A percentile compares a stretch with the other conserved stretches of the same genome.
These are phyloP conservation scores for Aureobasidium namibiae DNA, from an alignment of 2,329 filamentous ascomycete genomes.

Conservation along the genomic window DNA sequence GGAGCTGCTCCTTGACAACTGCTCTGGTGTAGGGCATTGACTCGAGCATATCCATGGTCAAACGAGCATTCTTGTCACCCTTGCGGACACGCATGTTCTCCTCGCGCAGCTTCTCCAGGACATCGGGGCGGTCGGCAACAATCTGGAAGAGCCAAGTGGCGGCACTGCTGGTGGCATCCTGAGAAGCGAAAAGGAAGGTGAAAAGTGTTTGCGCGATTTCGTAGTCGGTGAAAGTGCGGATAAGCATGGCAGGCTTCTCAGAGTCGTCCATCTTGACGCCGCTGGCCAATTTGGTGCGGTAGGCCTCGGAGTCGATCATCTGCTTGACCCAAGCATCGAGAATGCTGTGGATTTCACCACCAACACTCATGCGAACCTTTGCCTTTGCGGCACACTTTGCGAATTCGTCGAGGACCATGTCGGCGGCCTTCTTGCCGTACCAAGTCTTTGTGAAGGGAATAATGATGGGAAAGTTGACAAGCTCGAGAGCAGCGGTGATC, in stretches of 20 bases:
- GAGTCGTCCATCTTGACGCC: constrained; percentile 54
- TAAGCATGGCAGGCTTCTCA: constrained; percentile 72
- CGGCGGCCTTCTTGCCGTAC: constrained; percentile 88
- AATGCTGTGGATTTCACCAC: constrained; percentile 81
- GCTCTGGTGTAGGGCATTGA: constrained; percentile 83
- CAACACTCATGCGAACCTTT: constrained; percentile 71
- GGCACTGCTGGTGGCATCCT: constrained; percentile 92
- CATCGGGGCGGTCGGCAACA: constrained; percentile 86
- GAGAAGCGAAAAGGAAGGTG: constrained; percentile 93
- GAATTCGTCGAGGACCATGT: constrained; percentile 82
- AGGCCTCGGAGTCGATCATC: constrained; percentile 78
- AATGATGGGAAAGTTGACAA: constrained; percentile 98
- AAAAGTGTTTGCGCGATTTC: constrained; percentile 92
- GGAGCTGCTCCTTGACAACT: constrained; percentile 81
- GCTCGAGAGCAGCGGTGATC: constrained; percentile 88
- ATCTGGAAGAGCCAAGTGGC: constrained; percentile 93
- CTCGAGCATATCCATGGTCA: constrained; percentile 82
- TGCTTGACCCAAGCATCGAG: constrained; percentile 90
- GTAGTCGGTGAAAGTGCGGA: constrained; percentile 81
- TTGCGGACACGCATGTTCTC: constrained; percentile 75
- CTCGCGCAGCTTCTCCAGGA: constrained; percentile 68
- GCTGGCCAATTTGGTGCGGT: constrained; percentile 68
- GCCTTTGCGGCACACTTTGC: constrained; percentile 81
- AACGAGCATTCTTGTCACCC: constrained; percentile 60
- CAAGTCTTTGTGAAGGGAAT: constrained; percentile 86